These are phyloP conservation scores for Wickerhamiella cacticola DNA, from an alignment of 805 yeast genomes.

Conservation along the genomic window DNA sequence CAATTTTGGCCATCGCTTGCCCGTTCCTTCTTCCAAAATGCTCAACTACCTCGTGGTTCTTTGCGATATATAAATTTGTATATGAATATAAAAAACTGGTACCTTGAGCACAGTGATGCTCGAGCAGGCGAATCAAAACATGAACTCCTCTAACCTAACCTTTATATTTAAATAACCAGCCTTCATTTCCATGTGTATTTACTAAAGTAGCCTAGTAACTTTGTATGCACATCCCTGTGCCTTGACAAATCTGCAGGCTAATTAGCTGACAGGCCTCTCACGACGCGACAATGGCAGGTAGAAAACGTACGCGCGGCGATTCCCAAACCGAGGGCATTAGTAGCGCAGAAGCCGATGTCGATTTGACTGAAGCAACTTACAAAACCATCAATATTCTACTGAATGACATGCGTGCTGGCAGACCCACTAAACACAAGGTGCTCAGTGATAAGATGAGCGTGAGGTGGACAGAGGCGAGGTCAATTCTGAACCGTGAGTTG, in stretches of 20 bases:
- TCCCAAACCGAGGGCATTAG: not conserved
- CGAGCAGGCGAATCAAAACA: too few species aligned
- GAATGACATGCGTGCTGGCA: not conserved
- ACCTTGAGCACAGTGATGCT: too few species aligned
- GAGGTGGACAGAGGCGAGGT: not conserved
- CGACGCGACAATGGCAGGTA: too few species aligned
- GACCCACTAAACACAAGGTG: not conserved
- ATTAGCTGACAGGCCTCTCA: too few species aligned
- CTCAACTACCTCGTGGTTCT: not conserved
- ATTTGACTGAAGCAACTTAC: not conserved
- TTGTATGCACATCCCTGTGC: too few species aligned
- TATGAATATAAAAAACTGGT: too few species aligned
- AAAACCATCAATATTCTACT: not conserved
- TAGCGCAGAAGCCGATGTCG: not conserved
- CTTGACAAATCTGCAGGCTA: too few species aligned
- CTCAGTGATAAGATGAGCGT: not conserved
- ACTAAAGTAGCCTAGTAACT: too few species aligned
- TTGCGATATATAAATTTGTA: not conserved
- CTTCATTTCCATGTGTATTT: too few species aligned
- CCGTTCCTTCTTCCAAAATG: constrained; percentile 1
- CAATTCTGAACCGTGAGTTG: not conserved
- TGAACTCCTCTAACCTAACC: too few species aligned
- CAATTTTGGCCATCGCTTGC: constrained; percentile 6
- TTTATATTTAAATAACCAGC: too few species aligned
- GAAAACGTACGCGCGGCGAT: not conserved